Evolutionary conservation across 2,329 filamentous ascomycete species (phyloP).

Genomic region (Pyrenochaeta sp.): DNA sequence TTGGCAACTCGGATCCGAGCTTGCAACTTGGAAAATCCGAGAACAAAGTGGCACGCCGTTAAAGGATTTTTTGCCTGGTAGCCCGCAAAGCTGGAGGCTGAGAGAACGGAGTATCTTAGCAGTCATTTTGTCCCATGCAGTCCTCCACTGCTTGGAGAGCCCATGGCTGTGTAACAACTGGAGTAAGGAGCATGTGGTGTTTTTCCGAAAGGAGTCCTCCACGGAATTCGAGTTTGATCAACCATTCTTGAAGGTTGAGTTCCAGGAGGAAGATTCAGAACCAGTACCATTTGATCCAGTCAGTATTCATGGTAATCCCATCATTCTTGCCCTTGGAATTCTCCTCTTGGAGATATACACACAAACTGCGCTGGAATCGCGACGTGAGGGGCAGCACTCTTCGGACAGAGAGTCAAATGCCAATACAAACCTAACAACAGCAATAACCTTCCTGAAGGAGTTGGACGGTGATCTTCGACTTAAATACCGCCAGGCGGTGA

Average conservation of each 20-base stretch:
- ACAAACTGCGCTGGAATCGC: neutral
- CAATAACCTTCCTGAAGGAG: neutral
- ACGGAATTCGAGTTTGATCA: conserved; percentile 1
- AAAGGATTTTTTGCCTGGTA: neutral
- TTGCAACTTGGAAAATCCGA: neutral
- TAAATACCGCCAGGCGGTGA: neutral
- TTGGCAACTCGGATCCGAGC: neutral
- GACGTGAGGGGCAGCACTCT: neutral
- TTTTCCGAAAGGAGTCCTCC: conserved; percentile 1
- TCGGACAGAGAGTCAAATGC: neutral
- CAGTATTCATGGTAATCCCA: neutral
- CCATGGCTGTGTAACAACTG: conserved; percentile 13
- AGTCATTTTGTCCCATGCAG: conserved; percentile 9
- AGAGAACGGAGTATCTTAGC: neutral
- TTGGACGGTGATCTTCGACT: neutral
- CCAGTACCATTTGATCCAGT: neutral
- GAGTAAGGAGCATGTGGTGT: conserved; percentile 14
- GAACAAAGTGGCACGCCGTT: neutral
- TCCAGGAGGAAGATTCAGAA: neutral
- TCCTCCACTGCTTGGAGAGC: conserved; percentile 6
- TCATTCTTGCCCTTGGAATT: neutral
- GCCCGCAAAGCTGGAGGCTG: neutral
- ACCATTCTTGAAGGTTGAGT: conserved; percentile 1
- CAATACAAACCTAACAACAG: neutral
- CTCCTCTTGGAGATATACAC: neutral